These are phyloP conservation scores for Salvia miltiorrhiza DNA, from an alignment of 257 asterid species.

Conservation along the genomic window DNA sequence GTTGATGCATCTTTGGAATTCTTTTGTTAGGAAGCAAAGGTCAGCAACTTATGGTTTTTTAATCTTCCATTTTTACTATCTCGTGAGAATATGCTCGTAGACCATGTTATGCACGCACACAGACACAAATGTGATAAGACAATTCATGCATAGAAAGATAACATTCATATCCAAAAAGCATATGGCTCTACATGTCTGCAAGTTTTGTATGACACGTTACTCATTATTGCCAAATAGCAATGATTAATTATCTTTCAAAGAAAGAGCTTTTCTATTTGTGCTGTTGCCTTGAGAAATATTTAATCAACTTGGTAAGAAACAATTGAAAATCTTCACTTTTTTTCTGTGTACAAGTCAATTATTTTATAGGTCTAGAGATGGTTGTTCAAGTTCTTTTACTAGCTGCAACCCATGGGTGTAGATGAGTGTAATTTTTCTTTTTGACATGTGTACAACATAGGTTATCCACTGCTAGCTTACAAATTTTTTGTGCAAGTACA, in stretches of 20 bases:
- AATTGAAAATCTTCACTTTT: not conserved
- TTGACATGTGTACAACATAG: not conserved
- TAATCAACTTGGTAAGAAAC: not conserved
- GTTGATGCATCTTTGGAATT: conserved; percentile 99
- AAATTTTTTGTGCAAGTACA: not conserved
- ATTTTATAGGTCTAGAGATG: not conserved
- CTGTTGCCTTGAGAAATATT: conserved; percentile 1
- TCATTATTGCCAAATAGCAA: not conserved
- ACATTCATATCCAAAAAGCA: not conserved
- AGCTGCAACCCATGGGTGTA: not conserved
- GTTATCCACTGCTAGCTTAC: not conserved
- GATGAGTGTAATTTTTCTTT: not conserved
- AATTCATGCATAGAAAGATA: not conserved
- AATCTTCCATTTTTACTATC: conserved; percentile 1
- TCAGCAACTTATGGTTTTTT: conserved; percentile 21
- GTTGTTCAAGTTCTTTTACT: not conserved
- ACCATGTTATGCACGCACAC: not conserved
- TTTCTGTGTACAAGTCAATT: not conserved
- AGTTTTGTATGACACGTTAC: not conserved
- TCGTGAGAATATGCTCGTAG: conserved; percentile 9
- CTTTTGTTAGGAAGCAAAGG: conserved; percentile 97
- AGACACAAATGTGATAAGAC: not conserved
- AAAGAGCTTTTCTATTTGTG: not conserved
- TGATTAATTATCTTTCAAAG: not conserved
- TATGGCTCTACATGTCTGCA: not conserved